phyloP scores from a whole-genome alignment of 192 early-diverging fungal species.

The Podila epigama region DNA sequence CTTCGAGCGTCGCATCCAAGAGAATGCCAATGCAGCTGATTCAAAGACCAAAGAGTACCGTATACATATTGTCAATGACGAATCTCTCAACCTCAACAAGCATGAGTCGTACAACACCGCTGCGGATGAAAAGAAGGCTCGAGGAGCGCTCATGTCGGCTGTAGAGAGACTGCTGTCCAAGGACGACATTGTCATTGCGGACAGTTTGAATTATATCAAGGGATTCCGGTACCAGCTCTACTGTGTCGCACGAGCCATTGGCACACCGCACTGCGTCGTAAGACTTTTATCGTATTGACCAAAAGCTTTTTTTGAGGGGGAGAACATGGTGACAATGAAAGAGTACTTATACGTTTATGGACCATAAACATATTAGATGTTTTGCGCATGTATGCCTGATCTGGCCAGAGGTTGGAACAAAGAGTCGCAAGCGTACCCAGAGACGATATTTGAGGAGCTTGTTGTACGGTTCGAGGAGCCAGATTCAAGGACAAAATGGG shows the following conservation, averaged over 20 bases:
- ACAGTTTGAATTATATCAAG: conserved; percentile 98
- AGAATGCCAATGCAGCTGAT: conserved; percentile 32
- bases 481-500: conserved; percentile 90
- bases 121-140: conserved; percentile 87
- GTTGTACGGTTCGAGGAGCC: conserved; percentile 94
- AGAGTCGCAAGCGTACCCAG: conserved; percentile 39
- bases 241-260: conserved; percentile 83
- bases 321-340: not conserved
- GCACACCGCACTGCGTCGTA: conserved; percentile 88
- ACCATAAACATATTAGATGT: conserved; percentile 7
- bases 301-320: not conserved
- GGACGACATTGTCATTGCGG: conserved; percentile 90
- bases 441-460: conserved; percentile 78
- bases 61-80: conserved; percentile 84
- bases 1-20: conserved; percentile 55
- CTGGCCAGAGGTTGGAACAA: conserved; percentile 32
- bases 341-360: not conserved
- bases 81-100: conserved; percentile 44
- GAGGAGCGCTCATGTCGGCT: conserved; percentile 86
- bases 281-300: not conserved
- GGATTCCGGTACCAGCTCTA: conserved; percentile 97
- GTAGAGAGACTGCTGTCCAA: conserved; percentile 85
- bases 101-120: conserved; percentile 49
- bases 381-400: conserved; percentile 39
- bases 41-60: conserved; percentile 45